These are phyloP conservation scores for Hymenoscyphus occultus DNA, from an alignment of 2,329 filamentous ascomycete genomes.

Conservation along the genomic window DNA sequence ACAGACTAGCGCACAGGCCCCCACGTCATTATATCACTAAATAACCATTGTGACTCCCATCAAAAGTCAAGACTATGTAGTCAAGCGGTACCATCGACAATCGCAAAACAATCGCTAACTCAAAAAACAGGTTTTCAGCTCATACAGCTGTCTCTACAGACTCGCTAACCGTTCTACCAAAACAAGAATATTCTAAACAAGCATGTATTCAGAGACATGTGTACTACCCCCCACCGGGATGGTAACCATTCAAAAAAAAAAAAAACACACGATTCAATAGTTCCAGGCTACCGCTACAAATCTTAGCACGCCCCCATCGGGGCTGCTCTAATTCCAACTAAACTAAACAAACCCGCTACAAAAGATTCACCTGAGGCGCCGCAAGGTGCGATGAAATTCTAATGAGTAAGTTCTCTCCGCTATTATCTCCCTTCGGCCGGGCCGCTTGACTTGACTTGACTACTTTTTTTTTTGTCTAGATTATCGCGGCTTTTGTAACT, in stretches of 20 bases:
- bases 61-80: background rate
- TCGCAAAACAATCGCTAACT: background rate
- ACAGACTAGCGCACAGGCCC: background rate
- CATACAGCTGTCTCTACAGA: background rate
- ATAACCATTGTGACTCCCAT: background rate
- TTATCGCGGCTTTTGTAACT: constrained; percentile 22
- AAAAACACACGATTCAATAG: too few species aligned
- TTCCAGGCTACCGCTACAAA: too few species aligned
- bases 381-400: too few species aligned
- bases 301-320: too few species aligned
- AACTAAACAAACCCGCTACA: too few species aligned
- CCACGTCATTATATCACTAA: background rate
- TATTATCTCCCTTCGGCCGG: too few species aligned
- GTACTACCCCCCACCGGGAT: too few species aligned
- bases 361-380: too few species aligned
- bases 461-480: too few species aligned
- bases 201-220: background rate
- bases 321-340: too few species aligned
- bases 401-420: too few species aligned
- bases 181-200: background rate
- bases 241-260: background rate
- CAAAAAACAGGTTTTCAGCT: background rate
- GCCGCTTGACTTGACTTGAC: too few species aligned
- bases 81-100: background rate
- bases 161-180: background rate